A percentile compares a stretch with the other conserved stretches of the same genome.
Evolutionary conservation across 192 early-diverging fungal species (phyloP).

Genomic region (Rhizophagus sp.): DNA sequence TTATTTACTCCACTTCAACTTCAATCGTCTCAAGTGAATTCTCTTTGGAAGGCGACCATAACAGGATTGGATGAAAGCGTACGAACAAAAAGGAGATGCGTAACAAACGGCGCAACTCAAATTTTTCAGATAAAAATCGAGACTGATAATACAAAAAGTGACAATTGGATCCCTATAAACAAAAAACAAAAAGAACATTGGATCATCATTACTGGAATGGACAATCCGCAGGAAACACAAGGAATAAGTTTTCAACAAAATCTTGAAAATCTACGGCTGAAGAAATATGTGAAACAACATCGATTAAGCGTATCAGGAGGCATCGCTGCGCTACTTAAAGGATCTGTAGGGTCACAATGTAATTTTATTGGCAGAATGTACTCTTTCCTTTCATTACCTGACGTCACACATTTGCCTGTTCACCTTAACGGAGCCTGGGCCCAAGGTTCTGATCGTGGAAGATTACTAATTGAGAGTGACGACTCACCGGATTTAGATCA

Average conservation of each 20-base stretch:
- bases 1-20: not conserved
- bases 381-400: slow-evolving; percentile 7
- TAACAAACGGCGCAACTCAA: not conserved
- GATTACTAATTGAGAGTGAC: not conserved
- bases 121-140: not conserved
- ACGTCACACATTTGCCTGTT: not conserved
- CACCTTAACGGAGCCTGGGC: slow-evolving; percentile 20
- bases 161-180: not conserved
- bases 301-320: slow-evolving; percentile 16
- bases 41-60: slow-evolving; percentile 9
- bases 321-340: not conserved
- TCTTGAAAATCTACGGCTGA: not conserved
- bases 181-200: too few relatives aligned
- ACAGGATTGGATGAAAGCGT: not conserved
- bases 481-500: not conserved
- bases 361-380: not conserved
- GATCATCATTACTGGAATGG: slow-evolving; percentile 4
- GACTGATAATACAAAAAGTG: not conserved
- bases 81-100: not conserved
- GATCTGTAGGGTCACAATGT: too few relatives aligned
- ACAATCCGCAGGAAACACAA: too few relatives aligned
- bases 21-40: too few relatives aligned
- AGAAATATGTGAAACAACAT: not conserved
- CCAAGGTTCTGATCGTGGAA: slow-evolving; percentile 17
- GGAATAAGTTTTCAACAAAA: not conserved